These are phyloP conservation scores for Elongisporangium undulatum DNA, from an alignment of 352 stramenopile species.

Conservation along the genomic window DNA sequence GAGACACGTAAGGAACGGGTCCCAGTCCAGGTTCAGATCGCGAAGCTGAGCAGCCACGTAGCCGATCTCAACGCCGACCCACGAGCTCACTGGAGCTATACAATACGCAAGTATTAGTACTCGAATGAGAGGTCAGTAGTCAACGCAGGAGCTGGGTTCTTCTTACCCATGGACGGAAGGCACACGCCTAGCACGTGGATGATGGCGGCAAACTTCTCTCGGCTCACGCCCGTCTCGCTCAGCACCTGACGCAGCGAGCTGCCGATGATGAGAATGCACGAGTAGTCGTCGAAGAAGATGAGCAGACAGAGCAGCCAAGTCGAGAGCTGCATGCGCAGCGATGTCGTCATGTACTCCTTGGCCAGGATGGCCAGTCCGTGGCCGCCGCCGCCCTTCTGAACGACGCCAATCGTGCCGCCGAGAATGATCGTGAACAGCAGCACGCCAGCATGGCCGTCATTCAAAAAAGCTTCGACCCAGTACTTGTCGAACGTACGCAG, in stretches of 20 bases:
- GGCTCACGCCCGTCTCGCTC: conserved; percentile 77
- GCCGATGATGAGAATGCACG: conserved; percentile 88
- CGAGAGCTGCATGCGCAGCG: conserved; percentile 77
- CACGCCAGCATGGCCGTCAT: conserved; percentile 78
- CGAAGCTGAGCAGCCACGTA: conserved; percentile 78
- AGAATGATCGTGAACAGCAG: conserved; percentile 89
- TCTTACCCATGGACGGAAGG: conserved; percentile 76
- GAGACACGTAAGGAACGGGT: conserved; percentile 85
- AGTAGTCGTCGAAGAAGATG: conserved; percentile 94
- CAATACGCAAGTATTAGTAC: not conserved
- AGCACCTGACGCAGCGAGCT: conserved; percentile 82
- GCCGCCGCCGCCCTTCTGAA: conserved; percentile 85
- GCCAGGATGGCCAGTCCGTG: conserved; percentile 77
- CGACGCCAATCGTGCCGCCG: conserved; percentile 83
- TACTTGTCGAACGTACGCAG: conserved; percentile 86
- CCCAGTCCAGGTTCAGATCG: conserved; percentile 77
- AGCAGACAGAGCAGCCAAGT: conserved; percentile 80
- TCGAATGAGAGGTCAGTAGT: not conserved
- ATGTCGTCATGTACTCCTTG: conserved; percentile 81
- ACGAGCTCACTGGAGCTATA: conserved; percentile 80
- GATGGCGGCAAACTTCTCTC: conserved; percentile 88
- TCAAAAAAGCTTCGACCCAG: conserved; percentile 81
- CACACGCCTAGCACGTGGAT: conserved; percentile 87
- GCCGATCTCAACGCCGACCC: conserved; percentile 88
- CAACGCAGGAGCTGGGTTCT: conserved; percentile 1